Base-by-base conservation (phyloP, 2,329 filamentous ascomycete genomes). In the Diaporthe vexans region DNA sequence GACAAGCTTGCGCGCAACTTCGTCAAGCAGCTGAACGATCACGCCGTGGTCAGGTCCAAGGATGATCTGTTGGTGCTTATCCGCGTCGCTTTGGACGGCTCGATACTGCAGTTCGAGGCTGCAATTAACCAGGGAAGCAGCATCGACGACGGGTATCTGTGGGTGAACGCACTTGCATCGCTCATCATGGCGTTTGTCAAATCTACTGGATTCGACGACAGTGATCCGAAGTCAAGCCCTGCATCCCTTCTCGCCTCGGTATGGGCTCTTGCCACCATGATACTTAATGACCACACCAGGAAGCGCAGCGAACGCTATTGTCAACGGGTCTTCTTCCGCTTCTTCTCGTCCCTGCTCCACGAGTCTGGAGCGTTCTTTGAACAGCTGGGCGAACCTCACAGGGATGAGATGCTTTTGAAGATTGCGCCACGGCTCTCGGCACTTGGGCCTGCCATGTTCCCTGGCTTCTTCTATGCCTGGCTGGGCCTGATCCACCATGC, bases 301-400 rank as follows among this genome's bases (percentile, higher is more conserved):
- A 94, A 92, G 82, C 91, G 93, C 59, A 93, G 92, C 5, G 95
- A 98, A 71, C 89, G 88, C 52, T 95, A 43, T 43, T 43, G 40
- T 97, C 86, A 96, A 95, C 79, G 94, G 76, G 92, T 97, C 40
- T 98, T 98, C 87, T 97, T 95, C 89, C 92, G 96, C 59, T 88
- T 99, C 56, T 93, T 98, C 81, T 96, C 95, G 0, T 86, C 93
- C 79, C 88, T 98, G 63, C 88, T 99, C 6, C 94, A 94, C 82
- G 93, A 97, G 78, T 89, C 96, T 73, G 87, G 90, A 37, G 81
- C 86, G 61, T 85, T 90, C 63, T 88, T 88, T 17, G 88, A 91
- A 75, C 88, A 92, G 73, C 81, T 92, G 46, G 82, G 87, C 59
- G 87, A 92, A 72, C 83, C 89, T 26, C 92, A 94, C 78, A 90